A percentile compares a stretch with the other conserved stretches of the same genome.
These are phyloP conservation scores for Tranzscheliella williamsii DNA, from an alignment of 1,284 basidiomycete genomes.

Conservation along the genomic window DNA sequence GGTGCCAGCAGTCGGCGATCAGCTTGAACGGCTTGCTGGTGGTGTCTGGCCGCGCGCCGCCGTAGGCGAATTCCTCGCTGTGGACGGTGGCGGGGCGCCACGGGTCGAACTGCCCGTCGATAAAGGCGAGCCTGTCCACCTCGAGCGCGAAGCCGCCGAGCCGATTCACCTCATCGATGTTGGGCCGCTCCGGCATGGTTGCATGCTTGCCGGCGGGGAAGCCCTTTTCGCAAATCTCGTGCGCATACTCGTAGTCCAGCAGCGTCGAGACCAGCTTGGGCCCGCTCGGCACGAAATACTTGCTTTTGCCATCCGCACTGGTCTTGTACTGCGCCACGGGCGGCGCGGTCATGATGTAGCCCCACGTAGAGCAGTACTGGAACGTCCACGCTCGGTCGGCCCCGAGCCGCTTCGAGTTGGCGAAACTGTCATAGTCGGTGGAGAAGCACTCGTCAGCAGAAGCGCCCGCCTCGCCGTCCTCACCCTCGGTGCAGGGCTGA, in stretches of 20 bases:
- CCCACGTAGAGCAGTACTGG: constrained; percentile 82
- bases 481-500: constrained; percentile 28
- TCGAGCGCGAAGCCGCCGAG: constrained; percentile 67
- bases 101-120: constrained; percentile 82
- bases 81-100: constrained; percentile 87
- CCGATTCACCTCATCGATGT: constrained; percentile 76
- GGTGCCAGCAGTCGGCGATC: constrained; percentile 67
- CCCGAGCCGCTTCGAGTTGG: constrained; percentile 68
- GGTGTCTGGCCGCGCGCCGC: constrained; percentile 73
- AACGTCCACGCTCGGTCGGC: constrained; percentile 86
- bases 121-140: constrained; percentile 78
- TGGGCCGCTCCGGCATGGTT: constrained; percentile 72
- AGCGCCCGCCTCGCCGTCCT: constrained; percentile 10
- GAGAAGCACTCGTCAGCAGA: constrained; percentile 71
- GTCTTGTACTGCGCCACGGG: constrained; percentile 14
- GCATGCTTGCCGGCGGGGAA: constrained; percentile 79
- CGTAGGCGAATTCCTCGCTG: constrained; percentile 69
- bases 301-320: constrained; percentile 22
- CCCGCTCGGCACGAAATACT: constrained; percentile 22
- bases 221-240: constrained; percentile 79
- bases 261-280: constrained; percentile 74
- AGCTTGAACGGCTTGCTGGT: constrained; percentile 78
- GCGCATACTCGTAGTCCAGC: constrained; percentile 75
- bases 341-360: constrained; percentile 70
- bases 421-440: constrained; percentile 70